Conservation (phyloP, 257 asterid species). For the Salvia rosmarinus region DNA sequence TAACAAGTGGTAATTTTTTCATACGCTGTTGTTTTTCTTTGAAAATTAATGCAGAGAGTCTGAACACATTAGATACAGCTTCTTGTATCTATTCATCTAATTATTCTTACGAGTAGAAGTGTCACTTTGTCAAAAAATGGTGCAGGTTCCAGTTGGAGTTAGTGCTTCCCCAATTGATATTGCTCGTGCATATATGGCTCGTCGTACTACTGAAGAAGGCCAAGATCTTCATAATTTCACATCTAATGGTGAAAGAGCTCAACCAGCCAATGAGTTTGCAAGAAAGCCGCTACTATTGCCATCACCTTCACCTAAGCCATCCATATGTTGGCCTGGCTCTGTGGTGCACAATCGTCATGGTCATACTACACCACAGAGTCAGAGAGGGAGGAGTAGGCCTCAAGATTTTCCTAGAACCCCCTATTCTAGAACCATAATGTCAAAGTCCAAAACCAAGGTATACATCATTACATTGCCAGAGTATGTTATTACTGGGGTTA, state of each 20-base stretch:
- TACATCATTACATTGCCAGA: conserved; percentile 19
- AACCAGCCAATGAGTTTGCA: conserved; percentile 46
- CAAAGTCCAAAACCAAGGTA: conserved; percentile 76
- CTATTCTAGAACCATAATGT: conserved; percentile 65
- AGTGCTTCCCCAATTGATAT: conserved; percentile 84
- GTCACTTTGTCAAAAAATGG: conserved; percentile 26
- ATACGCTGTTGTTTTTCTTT: conserved; percentile 2
- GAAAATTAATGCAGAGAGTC: background rate
- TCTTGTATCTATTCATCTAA: background rate
- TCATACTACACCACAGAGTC: conserved; percentile 67
- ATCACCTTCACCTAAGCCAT: conserved; percentile 64
- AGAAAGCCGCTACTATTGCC: conserved; percentile 53
- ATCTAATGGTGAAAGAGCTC: conserved; percentile 47
- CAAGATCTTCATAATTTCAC: conserved; percentile 38
- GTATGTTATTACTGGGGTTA: conserved; percentile 23
- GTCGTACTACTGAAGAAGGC: conserved; percentile 60
- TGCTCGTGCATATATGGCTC: conserved; percentile 94
- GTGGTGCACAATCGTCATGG: conserved; percentile 58
- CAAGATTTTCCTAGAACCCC: conserved; percentile 89
- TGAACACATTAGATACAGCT: background rate
- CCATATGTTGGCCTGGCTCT: conserved; percentile 85
- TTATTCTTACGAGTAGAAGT: conserved; percentile 10
- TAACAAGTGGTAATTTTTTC: background rate
- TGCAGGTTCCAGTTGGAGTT: conserved; percentile 67
- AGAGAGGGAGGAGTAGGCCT: conserved; percentile 58